Percentiles rank a stretch among this genome's conserved stretches.
These are phyloP conservation scores for Colletotrichum sidae DNA, from an alignment of 2,329 filamentous ascomycete genomes.

Conservation along the genomic window DNA sequence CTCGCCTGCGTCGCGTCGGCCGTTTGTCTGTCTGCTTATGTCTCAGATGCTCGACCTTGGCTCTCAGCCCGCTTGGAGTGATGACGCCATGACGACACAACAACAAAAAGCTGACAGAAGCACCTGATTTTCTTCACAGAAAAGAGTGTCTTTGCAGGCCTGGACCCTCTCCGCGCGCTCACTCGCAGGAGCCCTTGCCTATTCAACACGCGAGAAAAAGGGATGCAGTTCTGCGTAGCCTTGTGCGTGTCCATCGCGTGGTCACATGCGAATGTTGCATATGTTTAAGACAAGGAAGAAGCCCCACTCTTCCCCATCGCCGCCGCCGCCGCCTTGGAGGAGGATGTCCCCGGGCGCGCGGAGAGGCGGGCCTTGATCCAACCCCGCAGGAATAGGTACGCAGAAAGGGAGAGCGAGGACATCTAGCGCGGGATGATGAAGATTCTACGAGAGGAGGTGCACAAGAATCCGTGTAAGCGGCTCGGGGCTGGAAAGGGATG, in stretches of 20 bases:
- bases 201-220: background rate
- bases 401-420: too few relatives aligned
- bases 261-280: slow-evolving; percentile 17
- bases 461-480: too few relatives aligned
- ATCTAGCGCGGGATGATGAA: too few relatives aligned
- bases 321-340: too few relatives aligned
- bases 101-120: slow-evolving; percentile 9
- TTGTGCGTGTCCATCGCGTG: slow-evolving; percentile 16
- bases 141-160: background rate
- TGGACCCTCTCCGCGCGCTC: background rate
- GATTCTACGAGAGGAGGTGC: too few relatives aligned
- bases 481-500: background rate
- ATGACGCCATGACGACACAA: slow-evolving; percentile 16
- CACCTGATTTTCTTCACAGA: background rate
- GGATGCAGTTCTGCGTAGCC: background rate
- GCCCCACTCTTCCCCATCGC: too few relatives aligned
- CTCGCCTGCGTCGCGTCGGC: background rate
- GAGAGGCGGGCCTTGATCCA: slow-evolving; percentile 18
- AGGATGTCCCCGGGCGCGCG: background rate
- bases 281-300: slow-evolving; percentile 9
- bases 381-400: slow-evolving; percentile 5
- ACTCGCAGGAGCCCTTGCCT: background rate
- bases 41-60: slow-evolving; percentile 12
- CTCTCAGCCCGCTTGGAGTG: background rate
- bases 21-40: slow-evolving; percentile 19